These are phyloP conservation scores for Chlorella sp. DNA, from an alignment of 139 green algal species.

Conservation along the genomic window DNA sequence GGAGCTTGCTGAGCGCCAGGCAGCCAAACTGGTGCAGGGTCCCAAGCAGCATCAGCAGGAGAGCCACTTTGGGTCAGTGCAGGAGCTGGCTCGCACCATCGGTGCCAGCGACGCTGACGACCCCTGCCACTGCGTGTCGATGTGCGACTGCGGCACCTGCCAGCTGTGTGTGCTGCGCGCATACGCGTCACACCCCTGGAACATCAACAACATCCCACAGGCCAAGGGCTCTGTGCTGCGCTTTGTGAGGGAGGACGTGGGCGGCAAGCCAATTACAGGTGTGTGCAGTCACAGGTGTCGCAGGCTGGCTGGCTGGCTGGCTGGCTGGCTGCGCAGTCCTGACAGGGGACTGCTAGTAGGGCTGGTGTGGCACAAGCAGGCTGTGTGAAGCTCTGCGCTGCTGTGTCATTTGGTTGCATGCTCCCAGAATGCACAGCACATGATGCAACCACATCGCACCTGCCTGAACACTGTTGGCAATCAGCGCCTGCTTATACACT, in stretches of 20 bases:
- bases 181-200: constrained; percentile 32
- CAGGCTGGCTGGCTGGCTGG: not conserved
- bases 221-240: constrained; percentile 23
- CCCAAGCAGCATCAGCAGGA: not conserved
- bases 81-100: not conserved
- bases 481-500: not conserved
- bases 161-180: not conserved
- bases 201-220: constrained; percentile 29
- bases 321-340: not conserved
- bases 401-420: not conserved
- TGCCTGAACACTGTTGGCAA: not conserved
- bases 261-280: too few relatives aligned
- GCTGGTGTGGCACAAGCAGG: not conserved
- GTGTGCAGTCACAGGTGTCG: constrained; percentile 37
- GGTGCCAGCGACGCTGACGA: too few relatives aligned
- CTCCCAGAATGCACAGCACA: not conserved
- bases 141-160: constrained; percentile 15
- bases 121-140: constrained; percentile 22
- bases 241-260: constrained; percentile 14
- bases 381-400: not conserved
- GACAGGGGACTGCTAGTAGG: too few relatives aligned
- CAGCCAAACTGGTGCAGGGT: not conserved
- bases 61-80: not conserved
- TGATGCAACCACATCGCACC: not conserved
- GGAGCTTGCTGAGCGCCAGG: not conserved